Base-by-base conservation (phyloP, 441 rosid species). In the Arabidopsis lyrata region DNA sequence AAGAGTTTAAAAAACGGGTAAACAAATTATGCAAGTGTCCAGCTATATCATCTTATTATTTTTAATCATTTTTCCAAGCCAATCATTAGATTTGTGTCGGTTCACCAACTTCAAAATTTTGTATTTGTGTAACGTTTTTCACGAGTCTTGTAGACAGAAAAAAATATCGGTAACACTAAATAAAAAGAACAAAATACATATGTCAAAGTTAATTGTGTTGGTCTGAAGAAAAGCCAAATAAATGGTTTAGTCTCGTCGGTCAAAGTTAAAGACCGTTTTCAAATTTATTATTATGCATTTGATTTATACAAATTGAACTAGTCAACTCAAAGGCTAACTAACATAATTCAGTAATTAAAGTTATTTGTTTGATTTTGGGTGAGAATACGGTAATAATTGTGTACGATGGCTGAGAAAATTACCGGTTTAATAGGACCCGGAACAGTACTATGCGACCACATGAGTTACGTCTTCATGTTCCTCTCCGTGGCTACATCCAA, bases 401-500 rank as follows among this genome's bases (percentile, higher is more conserved):
- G 36, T 11, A 31, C 24, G 34, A 57, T 65, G 27, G 13, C 54
- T 67, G 31, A 42, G 34, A 15, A 59, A 52, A 20, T 36, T 42
- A 41, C 74, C 58, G 52, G 61, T 61, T 83, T 70, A 70, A 72
- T 82, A 93, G 98, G 98, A 61, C 98, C 97, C 29, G 98, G 89
- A 36, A 93, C 95, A 58, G 94, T 93, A 77, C 56, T 91, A 44
- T 90, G 95, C 39, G 95, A 91, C 66, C 81, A 84, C 38, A 82
- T 84, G 75, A 81, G 87, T 73, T 88, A 89, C 54, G 70, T 78
- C 31, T 91, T 93, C 82, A 89, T 93, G 98, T 90, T 90, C 81
- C 92, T 93, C 57, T 89, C 97, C 3, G 83, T 93, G 76, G 95
- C 96, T 66, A 93, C 97, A 57, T 90, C 97, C 14, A 93, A 93